These are phyloP conservation scores for Pezicula carpinea DNA, from an alignment of 2,329 filamentous ascomycete species.

Conservation along the genomic window DNA sequence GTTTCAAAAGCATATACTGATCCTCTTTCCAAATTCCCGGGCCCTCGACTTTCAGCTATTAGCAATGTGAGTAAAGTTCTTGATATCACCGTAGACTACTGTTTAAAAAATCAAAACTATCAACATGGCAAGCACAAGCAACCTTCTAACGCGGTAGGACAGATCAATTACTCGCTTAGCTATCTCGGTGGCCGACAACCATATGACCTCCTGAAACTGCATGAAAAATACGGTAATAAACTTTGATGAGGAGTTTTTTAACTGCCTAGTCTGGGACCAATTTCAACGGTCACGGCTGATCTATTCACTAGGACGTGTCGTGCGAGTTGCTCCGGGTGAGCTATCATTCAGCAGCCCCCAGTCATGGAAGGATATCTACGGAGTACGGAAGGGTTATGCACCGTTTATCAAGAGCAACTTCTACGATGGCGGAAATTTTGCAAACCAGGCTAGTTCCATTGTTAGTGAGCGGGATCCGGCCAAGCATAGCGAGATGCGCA, in stretches of 20 bases:
- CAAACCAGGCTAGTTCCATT: constrained; percentile 1
- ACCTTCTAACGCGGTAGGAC: too few species aligned
- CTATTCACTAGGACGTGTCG: too few species aligned
- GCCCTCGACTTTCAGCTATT: neutral
- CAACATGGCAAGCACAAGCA: too few species aligned
- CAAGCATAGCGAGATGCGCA: constrained; percentile 1
- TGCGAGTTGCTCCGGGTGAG: constrained; percentile 26
- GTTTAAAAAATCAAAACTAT: too few species aligned
- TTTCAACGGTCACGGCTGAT: too few species aligned
- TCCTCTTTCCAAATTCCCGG: neutral
- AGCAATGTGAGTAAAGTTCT: neutral
- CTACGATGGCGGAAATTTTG: constrained; percentile 5
- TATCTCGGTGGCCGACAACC: neutral
- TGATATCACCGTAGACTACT: too few species aligned
- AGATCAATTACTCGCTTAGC: too few species aligned
- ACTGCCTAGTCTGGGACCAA: too few species aligned
- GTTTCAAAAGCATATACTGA: neutral
- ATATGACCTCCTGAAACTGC: neutral
- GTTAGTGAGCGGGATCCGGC: constrained; percentile 3
- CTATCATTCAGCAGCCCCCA: constrained; percentile 21
- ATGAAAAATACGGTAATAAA: neutral
- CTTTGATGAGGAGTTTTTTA: too few species aligned
- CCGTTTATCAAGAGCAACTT: constrained; percentile 2
- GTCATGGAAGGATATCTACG: constrained; percentile 25
- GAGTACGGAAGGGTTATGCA: constrained; percentile 8